These are phyloP conservation scores for Peronospora destructor DNA, from an alignment of 352 stramenopile species.

Conservation along the genomic window DNA sequence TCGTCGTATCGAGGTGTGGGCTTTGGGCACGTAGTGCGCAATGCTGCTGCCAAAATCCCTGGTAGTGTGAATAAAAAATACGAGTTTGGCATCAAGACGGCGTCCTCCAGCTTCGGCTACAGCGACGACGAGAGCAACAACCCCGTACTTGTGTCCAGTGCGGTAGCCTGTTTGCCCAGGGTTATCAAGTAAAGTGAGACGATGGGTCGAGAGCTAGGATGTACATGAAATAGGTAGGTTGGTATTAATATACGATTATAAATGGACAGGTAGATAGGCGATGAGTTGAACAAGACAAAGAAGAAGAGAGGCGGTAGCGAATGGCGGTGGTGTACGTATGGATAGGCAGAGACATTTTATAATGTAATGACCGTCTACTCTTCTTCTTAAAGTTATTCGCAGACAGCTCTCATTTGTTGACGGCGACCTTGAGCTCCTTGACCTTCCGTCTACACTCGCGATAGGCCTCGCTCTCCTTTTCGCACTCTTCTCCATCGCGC, in stretches of 20 bases:
- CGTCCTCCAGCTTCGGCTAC: constrained; percentile 33
- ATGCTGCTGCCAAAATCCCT: neutral
- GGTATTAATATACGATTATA: constrained; percentile 4
- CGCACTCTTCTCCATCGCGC: constrained; percentile 66
- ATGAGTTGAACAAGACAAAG: neutral
- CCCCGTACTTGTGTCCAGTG: constrained; percentile 1
- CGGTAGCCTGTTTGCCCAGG: constrained; percentile 15
- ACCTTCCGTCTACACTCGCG: constrained; percentile 49
- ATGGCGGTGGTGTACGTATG: constrained; percentile 1
- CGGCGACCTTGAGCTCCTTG: constrained; percentile 29
- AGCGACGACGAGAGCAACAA: constrained; percentile 27
- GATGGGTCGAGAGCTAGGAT: neutral
- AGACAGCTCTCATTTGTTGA: constrained; percentile 15
- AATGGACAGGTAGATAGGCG: neutral
- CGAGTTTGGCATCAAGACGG: constrained; percentile 26
- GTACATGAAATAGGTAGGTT: constrained; percentile 9
- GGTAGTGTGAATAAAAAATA: constrained; percentile 20
- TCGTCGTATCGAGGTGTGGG: constrained; percentile 13
- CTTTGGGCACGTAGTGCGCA: constrained; percentile 18
- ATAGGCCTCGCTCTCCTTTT: constrained; percentile 55
- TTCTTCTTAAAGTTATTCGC: neutral
- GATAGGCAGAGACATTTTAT: constrained; percentile 8
- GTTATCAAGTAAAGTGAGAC: constrained; percentile 20
- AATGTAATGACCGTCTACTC: constrained; percentile 1
- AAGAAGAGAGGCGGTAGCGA: constrained; percentile 1